These are phyloP conservation scores for Saccharomycopsis amapae DNA, from an alignment of 805 yeast species.

Conservation along the genomic window DNA sequence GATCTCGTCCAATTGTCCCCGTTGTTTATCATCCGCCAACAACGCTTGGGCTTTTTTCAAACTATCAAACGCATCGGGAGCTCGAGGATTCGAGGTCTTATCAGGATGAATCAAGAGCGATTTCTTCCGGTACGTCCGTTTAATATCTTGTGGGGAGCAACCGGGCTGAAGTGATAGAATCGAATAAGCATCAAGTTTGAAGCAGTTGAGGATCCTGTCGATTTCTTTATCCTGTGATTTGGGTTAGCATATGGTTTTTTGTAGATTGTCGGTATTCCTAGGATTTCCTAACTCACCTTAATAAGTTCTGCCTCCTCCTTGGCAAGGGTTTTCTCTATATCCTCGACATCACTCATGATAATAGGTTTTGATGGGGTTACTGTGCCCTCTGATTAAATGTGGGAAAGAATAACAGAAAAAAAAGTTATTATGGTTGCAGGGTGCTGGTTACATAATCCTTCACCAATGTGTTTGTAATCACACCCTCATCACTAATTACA, in stretches of 20 bases:
- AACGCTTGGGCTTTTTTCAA: slow-evolving; percentile 48
- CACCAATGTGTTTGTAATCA: too few relatives aligned
- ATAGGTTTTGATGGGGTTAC: background rate
- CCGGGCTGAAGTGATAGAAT: slow-evolving; percentile 43
- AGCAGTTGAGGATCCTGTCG: slow-evolving; percentile 41
- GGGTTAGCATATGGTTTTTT: background rate
- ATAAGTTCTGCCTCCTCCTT: slow-evolving; percentile 15
- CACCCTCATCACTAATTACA: too few relatives aligned
- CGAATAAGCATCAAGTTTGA: slow-evolving; percentile 47
- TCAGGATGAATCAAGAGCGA: slow-evolving; percentile 68
- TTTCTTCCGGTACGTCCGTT: slow-evolving; percentile 45
- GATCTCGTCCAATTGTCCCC: slow-evolving; percentile 37
- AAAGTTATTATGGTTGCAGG: too few relatives aligned
- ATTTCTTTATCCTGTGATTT: slow-evolving; percentile 44
- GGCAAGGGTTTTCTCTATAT: slow-evolving; percentile 15
- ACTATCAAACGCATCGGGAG: slow-evolving; percentile 57
- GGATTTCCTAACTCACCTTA: background rate
- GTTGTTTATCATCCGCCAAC: slow-evolving; percentile 32
- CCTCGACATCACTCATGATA: slow-evolving; percentile 8
- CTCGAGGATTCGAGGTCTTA: slow-evolving; percentile 46
- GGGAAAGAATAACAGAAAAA: too few relatives aligned
- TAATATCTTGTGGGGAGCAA: slow-evolving; percentile 34
- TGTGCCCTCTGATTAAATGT: background rate
- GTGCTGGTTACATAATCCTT: too few relatives aligned
- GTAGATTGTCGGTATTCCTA: background rate